phyloP scores from a whole-genome alignment of 108 stramenopile species.

The Conticribra weissflogii region DNA sequence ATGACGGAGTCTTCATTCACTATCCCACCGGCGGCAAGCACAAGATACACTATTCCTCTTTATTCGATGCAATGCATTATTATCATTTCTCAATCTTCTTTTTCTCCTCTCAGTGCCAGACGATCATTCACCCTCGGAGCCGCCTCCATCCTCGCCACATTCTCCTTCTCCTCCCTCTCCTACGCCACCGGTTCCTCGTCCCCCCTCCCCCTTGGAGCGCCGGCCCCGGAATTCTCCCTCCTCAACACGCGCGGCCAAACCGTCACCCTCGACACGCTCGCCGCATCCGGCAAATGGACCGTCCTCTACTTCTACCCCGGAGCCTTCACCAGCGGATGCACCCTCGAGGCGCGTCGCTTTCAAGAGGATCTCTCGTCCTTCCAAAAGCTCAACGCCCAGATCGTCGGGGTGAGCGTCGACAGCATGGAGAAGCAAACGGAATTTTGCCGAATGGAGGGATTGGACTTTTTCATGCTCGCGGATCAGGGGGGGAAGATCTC shows the following conservation, averaged over 20 bases:
- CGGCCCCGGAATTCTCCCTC: constrained; percentile 69
- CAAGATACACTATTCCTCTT: no score
- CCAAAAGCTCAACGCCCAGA: constrained; percentile 61
- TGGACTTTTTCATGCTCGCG: constrained; percentile 78
- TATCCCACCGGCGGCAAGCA: no score
- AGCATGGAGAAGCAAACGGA: constrained; percentile 80
- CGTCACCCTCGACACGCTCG: constrained; percentile 48
- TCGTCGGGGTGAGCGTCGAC: constrained; percentile 86
- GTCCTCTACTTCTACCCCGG: constrained; percentile 89
- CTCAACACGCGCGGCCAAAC: constrained; percentile 67
- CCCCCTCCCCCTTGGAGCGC: constrained; percentile 38
- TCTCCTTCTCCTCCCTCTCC: not conserved
- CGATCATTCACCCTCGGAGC: not conserved
- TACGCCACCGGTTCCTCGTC: constrained; percentile 1
- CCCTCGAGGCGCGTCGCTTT: constrained; percentile 80
- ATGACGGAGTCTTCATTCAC: no score
- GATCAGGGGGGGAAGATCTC: constrained; percentile 67
- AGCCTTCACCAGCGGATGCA: constrained; percentile 83
- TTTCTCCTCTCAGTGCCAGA: no score
- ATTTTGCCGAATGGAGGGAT: constrained; percentile 67
- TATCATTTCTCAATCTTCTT: no score
- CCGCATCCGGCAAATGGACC: constrained; percentile 60
- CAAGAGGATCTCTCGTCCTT: constrained; percentile 63
- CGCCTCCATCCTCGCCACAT: not conserved
- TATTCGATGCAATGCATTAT: no score